These are phyloP conservation scores for Myxozyma mucilagina DNA, from an alignment of 805 yeast genomes.

Conservation along the genomic window DNA sequence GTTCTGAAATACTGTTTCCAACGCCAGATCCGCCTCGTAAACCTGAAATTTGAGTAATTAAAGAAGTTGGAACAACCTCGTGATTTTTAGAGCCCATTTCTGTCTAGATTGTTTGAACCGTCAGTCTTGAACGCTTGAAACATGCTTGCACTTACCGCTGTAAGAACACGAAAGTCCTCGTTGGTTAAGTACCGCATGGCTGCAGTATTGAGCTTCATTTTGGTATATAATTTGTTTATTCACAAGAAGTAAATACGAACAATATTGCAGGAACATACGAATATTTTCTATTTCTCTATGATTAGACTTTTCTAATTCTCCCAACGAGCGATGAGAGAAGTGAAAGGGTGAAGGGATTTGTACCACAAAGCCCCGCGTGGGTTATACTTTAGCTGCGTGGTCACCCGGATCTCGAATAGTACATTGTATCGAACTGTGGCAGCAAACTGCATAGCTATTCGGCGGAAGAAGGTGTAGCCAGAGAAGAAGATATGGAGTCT, in stretches of 20 bases:
- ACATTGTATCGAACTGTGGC: neutral
- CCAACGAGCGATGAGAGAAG: neutral
- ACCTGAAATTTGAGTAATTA: slow-evolving; percentile 80
- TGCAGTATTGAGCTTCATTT: slow-evolving; percentile 90
- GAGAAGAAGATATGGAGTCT: slow-evolving; percentile 34
- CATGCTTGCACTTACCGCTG: slow-evolving; percentile 54
- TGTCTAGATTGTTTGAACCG: slow-evolving; percentile 27
- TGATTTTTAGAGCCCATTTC: slow-evolving; percentile 91
- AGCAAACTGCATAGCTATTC: neutral
- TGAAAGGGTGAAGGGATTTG: neutral
- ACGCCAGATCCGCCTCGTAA: slow-evolving; percentile 74
- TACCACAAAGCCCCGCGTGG: neutral
- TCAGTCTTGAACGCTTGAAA: neutral
- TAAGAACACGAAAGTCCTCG: slow-evolving; percentile 86
- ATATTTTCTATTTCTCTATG: too few species aligned
- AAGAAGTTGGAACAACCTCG: slow-evolving; percentile 86
- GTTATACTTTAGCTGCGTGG: neutral
- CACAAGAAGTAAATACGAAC: neutral
- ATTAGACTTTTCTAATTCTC: neutral
- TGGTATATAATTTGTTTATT: neutral
- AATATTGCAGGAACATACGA: too few species aligned
- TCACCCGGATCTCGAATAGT: neutral
- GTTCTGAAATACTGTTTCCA: slow-evolving; percentile 72
- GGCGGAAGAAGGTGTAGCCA: neutral
- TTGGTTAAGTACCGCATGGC: slow-evolving; percentile 90